Evolutionary conservation across 495 filamentous ascomycete species (phyloP).

Genomic region (Podospora sp.): DNA sequence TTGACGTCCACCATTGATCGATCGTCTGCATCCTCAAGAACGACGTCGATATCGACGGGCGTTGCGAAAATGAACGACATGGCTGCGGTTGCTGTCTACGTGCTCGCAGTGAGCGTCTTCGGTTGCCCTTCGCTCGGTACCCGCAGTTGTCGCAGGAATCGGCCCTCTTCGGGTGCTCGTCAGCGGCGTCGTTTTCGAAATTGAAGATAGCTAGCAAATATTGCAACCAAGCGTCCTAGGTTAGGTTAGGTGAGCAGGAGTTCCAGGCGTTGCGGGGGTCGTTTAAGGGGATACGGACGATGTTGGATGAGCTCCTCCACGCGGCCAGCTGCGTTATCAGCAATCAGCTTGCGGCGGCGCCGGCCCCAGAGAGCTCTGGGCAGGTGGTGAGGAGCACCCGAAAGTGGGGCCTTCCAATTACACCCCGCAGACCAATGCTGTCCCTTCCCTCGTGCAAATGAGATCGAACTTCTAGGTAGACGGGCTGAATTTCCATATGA

Average conservation of each 20-base stretch:
- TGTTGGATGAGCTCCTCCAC: not conserved
- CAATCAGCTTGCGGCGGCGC: constrained; percentile 14
- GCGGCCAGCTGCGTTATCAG: constrained; percentile 15
- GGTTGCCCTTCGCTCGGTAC: not conserved
- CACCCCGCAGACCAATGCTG: constrained; percentile 6
- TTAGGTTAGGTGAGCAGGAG: not conserved
- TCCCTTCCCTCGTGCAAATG: not conserved
- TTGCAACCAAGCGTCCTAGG: not conserved
- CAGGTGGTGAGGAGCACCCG: not conserved
- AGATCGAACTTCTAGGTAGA: not conserved
- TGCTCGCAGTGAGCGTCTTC: not conserved
- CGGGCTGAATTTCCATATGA: not conserved
- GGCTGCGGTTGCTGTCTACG: constrained; percentile 30
- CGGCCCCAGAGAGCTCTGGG: not conserved
- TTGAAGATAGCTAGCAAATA: not conserved
- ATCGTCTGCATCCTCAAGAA: constrained; percentile 92
- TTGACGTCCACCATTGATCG: constrained; percentile 95
- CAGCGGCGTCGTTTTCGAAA: not conserved
- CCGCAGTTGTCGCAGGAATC: not conserved
- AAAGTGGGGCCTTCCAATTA: constrained; percentile 14
- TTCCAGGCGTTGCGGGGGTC: not conserved
- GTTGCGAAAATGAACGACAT: constrained; percentile 99
- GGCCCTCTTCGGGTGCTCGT: not conserved
- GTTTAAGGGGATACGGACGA: not conserved
- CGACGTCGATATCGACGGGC: constrained; percentile 97